These are phyloP conservation scores for Globisporangium paddicum DNA, from an alignment of 352 stramenopile species.

Conservation along the genomic window DNA sequence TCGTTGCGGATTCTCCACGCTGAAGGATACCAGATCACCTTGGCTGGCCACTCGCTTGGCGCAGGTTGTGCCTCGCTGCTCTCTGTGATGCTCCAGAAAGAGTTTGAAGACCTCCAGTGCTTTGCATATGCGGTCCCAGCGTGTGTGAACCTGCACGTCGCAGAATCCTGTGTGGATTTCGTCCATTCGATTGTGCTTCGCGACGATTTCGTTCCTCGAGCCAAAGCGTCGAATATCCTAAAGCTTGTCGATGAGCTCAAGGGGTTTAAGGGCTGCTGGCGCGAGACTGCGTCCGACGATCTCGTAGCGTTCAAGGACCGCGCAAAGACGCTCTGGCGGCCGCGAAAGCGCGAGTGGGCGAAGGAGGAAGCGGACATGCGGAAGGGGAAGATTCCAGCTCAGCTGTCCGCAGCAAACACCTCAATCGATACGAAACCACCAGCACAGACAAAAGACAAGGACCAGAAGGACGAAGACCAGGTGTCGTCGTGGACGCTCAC, in stretches of 20 bases:
- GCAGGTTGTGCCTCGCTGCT: constrained; percentile 72
- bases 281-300: constrained; percentile 74
- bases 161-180: constrained; percentile 68
- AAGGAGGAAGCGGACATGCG: constrained; percentile 52
- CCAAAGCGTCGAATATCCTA: constrained; percentile 80
- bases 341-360: constrained; percentile 78
- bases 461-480: constrained; percentile 29
- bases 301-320: constrained; percentile 78
- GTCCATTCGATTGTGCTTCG: constrained; percentile 83
- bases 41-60: constrained; percentile 78
- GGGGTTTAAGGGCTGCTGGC: constrained; percentile 79
- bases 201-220: constrained; percentile 81
- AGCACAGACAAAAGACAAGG: constrained; percentile 8
- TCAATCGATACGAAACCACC: background rate
- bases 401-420: background rate
- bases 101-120: constrained; percentile 77
- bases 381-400: constrained; percentile 34
- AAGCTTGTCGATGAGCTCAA: constrained; percentile 72
- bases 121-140: constrained; percentile 85
- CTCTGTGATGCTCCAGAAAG: constrained; percentile 82
- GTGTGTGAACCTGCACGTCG: constrained; percentile 78
- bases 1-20: constrained; percentile 67
- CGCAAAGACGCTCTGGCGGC: constrained; percentile 78
- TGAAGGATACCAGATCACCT: constrained; percentile 79
- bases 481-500: constrained; percentile 69